A percentile compares a stretch with the other conserved stretches of the same genome.
phyloP scores from a whole-genome alignment of 1,284 basidiomycete species.

The Volvariella volvacea region DNA sequence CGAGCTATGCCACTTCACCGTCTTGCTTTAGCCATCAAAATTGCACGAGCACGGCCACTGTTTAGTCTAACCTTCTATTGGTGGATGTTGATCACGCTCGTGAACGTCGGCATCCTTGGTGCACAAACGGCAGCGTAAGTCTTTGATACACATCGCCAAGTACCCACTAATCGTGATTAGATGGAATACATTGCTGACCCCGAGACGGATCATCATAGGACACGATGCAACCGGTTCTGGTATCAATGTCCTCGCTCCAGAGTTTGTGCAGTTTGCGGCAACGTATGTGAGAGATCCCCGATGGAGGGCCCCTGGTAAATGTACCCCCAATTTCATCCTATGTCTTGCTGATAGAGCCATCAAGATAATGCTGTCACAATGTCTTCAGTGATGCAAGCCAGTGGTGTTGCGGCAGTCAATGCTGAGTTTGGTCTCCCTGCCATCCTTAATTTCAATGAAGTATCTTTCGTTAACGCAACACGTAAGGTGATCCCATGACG shows the following conservation, averaged over 20 bases:
- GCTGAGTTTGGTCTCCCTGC: slow-evolving; percentile 12
- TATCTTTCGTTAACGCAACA: slow-evolving; percentile 15
- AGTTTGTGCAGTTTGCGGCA: not conserved
- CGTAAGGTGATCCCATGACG: slow-evolving; percentile 9
- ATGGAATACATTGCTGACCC: not conserved
- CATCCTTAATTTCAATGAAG: slow-evolving; percentile 15
- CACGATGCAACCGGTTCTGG: not conserved
- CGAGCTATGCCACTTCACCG: not conserved
- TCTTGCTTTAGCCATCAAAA: not conserved
- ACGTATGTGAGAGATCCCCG: no score
- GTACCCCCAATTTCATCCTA: no score
- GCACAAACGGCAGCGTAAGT: not conserved
- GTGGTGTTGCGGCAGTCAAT: slow-evolving; percentile 12
- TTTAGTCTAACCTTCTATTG: not conserved
- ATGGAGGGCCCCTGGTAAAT: no score
- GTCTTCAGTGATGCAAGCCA: no score
- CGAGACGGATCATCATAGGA: not conserved
- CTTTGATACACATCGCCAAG: not conserved
- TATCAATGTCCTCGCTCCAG: not conserved
- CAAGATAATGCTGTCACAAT: no score
- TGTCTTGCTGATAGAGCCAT: no score
- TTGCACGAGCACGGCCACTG: not conserved
- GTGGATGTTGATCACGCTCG: not conserved
- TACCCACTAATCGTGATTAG: not conserved
- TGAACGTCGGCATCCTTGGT: not conserved